Conservation (phyloP, 164 flowering plant genomes). For the Brasenia schreberi region DNA sequence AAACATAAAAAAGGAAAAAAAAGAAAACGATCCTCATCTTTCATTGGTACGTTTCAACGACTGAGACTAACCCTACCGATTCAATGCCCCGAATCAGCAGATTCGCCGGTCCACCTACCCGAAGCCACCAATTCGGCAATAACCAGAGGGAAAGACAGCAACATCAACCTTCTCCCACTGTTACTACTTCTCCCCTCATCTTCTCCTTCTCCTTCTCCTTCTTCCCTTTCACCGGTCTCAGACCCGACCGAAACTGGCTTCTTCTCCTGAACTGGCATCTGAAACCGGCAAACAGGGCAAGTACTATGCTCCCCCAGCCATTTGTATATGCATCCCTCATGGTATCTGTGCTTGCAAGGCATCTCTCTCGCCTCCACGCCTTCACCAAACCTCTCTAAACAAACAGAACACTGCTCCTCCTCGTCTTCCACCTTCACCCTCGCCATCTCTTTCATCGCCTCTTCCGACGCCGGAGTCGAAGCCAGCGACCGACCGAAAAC, state of each 20-base stretch:
- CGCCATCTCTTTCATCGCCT: conserved; percentile 67
- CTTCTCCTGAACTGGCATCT: conserved; percentile 39
- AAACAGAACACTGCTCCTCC: conserved; percentile 47
- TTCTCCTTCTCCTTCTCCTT: conserved; percentile 8
- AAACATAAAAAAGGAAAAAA: too few species aligned
- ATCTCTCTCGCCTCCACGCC: conserved; percentile 67
- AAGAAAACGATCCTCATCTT: too few species aligned
- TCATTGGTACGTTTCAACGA: too few species aligned
- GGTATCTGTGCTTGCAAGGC: conserved; percentile 91
- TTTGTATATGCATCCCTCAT: conserved; percentile 44
- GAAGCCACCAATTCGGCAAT: neutral
- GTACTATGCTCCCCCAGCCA: conserved; percentile 90
- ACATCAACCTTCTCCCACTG: conserved; percentile 22
- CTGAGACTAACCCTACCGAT: neutral
- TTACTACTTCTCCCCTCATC: conserved; percentile 17
- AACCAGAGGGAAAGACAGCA: neutral
- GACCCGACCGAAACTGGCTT: neutral
- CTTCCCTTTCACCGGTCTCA: neutral
- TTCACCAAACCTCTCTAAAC: conserved; percentile 66
- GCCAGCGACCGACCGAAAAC: neutral
- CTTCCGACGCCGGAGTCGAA: conserved; percentile 72
- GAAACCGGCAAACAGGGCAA: conserved; percentile 79
- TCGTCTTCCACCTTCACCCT: conserved; percentile 32
- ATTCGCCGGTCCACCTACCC: neutral
- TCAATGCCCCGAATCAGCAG: neutral